phyloP scores from a whole-genome alignment of 2,329 filamentous ascomycete genomes.

The Penicillium sp. region DNA sequence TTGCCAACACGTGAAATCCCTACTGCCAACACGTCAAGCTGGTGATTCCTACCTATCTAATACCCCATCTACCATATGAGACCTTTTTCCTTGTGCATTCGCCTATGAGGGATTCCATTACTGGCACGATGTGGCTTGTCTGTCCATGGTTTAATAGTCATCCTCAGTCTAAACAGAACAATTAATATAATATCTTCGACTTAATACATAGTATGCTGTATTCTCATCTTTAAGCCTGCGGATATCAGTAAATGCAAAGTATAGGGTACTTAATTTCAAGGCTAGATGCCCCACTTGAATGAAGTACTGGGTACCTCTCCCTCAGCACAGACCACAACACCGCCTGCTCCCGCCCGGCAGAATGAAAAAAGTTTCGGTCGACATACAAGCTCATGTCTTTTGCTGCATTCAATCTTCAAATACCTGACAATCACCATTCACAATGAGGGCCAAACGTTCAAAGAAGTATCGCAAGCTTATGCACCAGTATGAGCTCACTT shows the following conservation, averaged over 20 bases:
- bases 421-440: conserved; percentile 28
- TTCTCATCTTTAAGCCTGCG: background rate
- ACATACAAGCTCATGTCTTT: conserved; percentile 12
- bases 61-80: background rate
- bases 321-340: conserved; percentile 29
- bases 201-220: background rate
- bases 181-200: background rate
- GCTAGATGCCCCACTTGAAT: background rate
- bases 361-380: conserved; percentile 38
- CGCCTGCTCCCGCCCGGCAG: conserved; percentile 35
- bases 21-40: background rate
- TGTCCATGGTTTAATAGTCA: background rate
- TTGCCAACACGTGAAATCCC: background rate
- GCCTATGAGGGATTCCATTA: background rate
- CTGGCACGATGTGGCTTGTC: background rate
- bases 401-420: conserved; percentile 12
- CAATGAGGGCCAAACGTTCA: conserved; percentile 66
- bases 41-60: background rate
- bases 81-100: background rate
- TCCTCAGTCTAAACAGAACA: background rate
- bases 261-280: background rate
- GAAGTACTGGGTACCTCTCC: conserved; percentile 3
- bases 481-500: conserved; percentile 82
- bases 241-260: background rate
- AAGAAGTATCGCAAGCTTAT: conserved; percentile 89